Evolutionary conservation across 2,329 filamentous ascomycete species (phyloP).

Genomic region (Clonostachys sp.): DNA sequence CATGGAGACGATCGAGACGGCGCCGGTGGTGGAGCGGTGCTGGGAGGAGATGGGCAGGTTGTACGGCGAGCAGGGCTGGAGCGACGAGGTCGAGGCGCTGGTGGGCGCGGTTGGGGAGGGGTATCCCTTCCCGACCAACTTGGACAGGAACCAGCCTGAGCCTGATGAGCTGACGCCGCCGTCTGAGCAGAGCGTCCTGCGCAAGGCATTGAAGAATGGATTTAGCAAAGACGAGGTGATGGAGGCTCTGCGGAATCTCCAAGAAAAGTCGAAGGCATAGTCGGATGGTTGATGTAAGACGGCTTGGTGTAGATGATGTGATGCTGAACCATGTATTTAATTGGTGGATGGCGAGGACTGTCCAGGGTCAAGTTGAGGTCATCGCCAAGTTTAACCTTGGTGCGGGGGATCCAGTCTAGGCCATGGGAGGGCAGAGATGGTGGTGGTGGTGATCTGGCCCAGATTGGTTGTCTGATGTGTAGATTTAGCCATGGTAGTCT

Average conservation of each 20-base stretch:
- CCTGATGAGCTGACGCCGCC: conserved; percentile 55
- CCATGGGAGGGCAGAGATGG: no score
- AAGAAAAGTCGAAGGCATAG: neutral
- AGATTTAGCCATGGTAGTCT: no score
- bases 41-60: conserved; percentile 32
- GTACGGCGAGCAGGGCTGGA: conserved; percentile 27
- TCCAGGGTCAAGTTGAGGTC: no score
- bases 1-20: conserved; percentile 55
- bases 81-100: conserved; percentile 35
- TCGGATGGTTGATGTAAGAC: no score
- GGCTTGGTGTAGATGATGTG: no score
- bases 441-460: no score
- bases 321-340: no score
- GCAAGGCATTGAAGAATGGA: conserved; percentile 31
- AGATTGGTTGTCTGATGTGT: no score
- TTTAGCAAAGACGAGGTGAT: conserved; percentile 34
- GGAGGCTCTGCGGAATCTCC: conserved; percentile 21
- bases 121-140: conserved; percentile 59
- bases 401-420: no score
- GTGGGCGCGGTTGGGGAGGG: conserved; percentile 49
- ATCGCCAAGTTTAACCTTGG: no score
- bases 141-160: conserved; percentile 51
- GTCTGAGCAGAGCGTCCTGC: conserved; percentile 50
- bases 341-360: no score
- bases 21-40: conserved; percentile 37